Percentiles rank a stretch among this genome's conserved stretches.
Evolutionary conservation across 371 early-diverging fungal genomes (phyloP).

Genomic region (Saksenaea oblongispora): DNA sequence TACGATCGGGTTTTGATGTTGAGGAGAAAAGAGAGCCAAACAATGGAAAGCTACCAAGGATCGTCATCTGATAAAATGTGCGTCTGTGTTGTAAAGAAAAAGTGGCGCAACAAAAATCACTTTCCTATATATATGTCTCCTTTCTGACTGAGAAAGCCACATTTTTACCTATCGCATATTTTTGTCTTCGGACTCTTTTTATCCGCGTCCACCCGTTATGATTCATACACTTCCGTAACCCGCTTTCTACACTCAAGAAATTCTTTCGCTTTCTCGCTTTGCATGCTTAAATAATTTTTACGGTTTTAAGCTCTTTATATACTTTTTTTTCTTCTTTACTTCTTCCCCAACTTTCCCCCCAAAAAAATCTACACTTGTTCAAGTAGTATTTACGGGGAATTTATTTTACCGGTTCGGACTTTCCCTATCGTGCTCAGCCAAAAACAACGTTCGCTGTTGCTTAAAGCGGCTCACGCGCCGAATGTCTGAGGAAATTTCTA

Average conservation of each 20-base stretch:
- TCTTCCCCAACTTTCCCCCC: neutral
- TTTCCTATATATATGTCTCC: neutral
- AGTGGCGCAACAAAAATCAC: neutral
- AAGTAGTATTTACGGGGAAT: neutral
- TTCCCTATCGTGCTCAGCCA: neutral
- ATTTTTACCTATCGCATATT: neutral
- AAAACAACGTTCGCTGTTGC: neutral
- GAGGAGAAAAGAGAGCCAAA: slow-evolving; percentile 34
- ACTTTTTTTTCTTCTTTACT: neutral
- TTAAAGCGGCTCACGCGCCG: neutral
- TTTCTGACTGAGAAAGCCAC: neutral
- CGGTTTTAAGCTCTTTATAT: neutral
- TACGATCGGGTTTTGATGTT: slow-evolving; percentile 29
- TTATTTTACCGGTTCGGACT: neutral
- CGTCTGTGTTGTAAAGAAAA: neutral
- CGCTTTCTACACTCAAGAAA: neutral
- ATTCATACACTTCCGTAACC: neutral
- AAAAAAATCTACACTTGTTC: neutral
- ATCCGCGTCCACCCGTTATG: neutral
- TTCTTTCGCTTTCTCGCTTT: neutral
- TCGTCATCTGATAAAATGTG: slow-evolving; percentile 21
- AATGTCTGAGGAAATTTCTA: neutral
- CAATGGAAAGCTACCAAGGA: slow-evolving; percentile 26
- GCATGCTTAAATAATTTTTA: neutral
- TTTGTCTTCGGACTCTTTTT: neutral